Percentiles rank a stretch among this genome's conserved stretches.
These are phyloP conservation scores for Chaetomium sp. DNA, from an alignment of 2,329 filamentous ascomycete species.

Conservation along the genomic window DNA sequence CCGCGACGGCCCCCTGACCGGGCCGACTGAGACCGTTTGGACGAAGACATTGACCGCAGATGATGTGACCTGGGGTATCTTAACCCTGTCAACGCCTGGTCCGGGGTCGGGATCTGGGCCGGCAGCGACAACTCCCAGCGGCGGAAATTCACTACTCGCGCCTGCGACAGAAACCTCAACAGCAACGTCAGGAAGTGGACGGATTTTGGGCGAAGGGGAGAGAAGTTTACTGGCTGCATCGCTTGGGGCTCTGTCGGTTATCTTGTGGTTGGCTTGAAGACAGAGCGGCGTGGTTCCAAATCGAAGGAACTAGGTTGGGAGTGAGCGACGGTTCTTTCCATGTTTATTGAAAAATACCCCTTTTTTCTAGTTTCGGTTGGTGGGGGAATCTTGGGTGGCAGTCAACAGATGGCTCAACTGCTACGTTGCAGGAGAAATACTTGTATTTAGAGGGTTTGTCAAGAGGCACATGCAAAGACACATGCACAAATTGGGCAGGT, in stretches of 20 bases:
- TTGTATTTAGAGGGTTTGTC: no score
- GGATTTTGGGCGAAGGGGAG: not conserved
- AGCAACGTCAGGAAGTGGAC: slow-evolving; percentile 2
- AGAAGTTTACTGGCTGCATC: not conserved
- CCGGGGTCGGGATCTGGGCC: slow-evolving; percentile 30
- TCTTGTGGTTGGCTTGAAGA: not conserved
- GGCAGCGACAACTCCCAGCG: slow-evolving; percentile 23
- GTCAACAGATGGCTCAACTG: not conserved
- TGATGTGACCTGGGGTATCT: slow-evolving; percentile 38
- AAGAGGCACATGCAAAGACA: no score
- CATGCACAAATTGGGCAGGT: no score
- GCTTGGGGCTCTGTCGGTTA: not conserved
- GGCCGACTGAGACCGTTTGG: slow-evolving; percentile 40
- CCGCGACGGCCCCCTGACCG: slow-evolving; percentile 33
- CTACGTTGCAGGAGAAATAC: no score
- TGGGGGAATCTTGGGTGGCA: not conserved
- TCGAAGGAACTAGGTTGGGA: not conserved
- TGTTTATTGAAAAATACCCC: slow-evolving; percentile 3
- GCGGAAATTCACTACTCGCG: slow-evolving; percentile 15
- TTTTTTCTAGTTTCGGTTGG: not conserved
- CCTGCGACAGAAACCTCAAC: slow-evolving; percentile 2
- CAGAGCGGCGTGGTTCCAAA: not conserved
- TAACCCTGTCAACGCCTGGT: slow-evolving; percentile 38
- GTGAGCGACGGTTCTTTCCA: not conserved
- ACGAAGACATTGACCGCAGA: slow-evolving; percentile 38